Base-by-base conservation (phyloP, 2,329 filamentous ascomycete genomes). In the Lecanicillium sp. region DNA sequence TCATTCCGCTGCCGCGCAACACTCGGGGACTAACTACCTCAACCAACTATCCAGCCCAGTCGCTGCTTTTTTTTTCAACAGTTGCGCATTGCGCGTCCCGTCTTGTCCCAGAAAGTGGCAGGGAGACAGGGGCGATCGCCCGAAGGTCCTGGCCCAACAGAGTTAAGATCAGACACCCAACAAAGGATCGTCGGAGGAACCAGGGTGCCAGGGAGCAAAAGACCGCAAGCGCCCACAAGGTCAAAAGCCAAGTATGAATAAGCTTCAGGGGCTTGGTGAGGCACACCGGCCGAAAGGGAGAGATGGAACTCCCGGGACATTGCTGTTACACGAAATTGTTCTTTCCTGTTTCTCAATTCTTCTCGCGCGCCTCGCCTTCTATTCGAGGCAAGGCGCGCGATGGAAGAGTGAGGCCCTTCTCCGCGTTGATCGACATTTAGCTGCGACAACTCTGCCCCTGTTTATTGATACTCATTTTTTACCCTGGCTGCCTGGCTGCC, bases 81-180 rank as follows among this genome's bases (percentile, higher is more conserved):
- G n/a, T n/a, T n/a, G n/a, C 38, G 8, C 24, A 42, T 42, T 42
- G 39, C 39, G 39, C 26, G 39, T 42, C 39, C 4, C 10, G 20
- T n/a, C 4, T 21, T 12, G 12, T 39, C 36, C 21, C 17, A 23
- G 26, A 41, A 42, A 29, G 6, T n/a, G 39, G 39, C n/a, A n/a
- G n/a, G n/a, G n/a, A n/a, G n/a, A n/a, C n/a, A n/a, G 21, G 11
- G 39, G 6, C 26, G 26, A 42, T 42, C 26, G 39, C 17, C 12
- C 17, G 12, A 42, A 42, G 39, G 26, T 32, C 39, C 17, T 19
- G 39, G 30, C 39, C 39, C 20, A 29, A 12, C 38, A 10, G 24
- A 29, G 26, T 42, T 27, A 42, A 42, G 26, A 42, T 42, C 39
- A 41, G 38, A 41, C 26, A n/a, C n/a, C n/a, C n/a, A n/a, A n/a